These are phyloP conservation scores for Ogataea angusta DNA, from an alignment of 805 yeast species.

Conservation along the genomic window DNA sequence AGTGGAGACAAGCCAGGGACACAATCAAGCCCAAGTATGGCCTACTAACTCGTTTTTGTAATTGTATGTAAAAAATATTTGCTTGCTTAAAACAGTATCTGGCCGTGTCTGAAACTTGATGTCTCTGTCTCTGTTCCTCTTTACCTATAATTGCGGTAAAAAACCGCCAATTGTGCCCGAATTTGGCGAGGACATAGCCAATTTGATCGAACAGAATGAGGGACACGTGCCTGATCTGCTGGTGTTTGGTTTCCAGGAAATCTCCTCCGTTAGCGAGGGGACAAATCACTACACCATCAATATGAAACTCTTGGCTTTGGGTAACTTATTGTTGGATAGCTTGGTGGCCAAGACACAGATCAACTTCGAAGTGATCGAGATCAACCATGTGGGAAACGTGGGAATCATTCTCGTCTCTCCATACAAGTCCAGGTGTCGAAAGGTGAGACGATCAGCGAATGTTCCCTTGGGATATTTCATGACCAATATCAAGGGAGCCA, in stretches of 20 bases:
- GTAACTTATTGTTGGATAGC: conserved; percentile 34
- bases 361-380: conserved; percentile 40
- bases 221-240: conserved; percentile 41
- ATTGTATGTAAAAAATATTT: not conserved
- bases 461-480: conserved; percentile 54
- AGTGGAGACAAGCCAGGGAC: conserved; percentile 2
- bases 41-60: not conserved
- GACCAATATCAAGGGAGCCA: conserved; percentile 75
- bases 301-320: conserved; percentile 35
- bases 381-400: conserved; percentile 53
- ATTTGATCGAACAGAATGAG: conserved; percentile 19
- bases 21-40: not conserved
- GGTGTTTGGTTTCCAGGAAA: conserved; percentile 67
- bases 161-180: conserved; percentile 33
- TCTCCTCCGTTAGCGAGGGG: conserved; percentile 55
- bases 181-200: conserved; percentile 18
- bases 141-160: conserved; percentile 17
- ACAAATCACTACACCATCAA: conserved; percentile 40
- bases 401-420: conserved; percentile 52
- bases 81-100: not conserved
- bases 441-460: conserved; percentile 23
- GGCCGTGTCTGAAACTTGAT: conserved; percentile 3
- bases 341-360: conserved; percentile 36
- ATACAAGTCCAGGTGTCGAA: conserved; percentile 25
- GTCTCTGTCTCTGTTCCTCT: conserved; percentile 10